Conservation (phyloP, 1,284 basidiomycete genomes). For the Apiotrichum akiyoshidainum region DNA sequence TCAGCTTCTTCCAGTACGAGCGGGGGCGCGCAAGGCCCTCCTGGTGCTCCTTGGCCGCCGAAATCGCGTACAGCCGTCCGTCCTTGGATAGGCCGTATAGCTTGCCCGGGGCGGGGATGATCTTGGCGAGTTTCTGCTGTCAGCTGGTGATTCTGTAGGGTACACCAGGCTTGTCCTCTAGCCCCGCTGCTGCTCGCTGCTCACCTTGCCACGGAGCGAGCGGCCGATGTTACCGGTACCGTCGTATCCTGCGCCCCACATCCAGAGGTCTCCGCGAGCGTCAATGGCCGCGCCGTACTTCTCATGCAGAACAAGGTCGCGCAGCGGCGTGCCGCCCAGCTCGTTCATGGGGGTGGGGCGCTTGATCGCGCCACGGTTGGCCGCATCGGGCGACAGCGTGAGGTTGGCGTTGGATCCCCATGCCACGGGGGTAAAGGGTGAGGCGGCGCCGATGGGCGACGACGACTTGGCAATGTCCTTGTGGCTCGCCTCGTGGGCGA, state of each 20-base stretch:
- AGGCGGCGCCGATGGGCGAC: slow-evolving; percentile 6
- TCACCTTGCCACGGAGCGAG: slow-evolving; percentile 66
- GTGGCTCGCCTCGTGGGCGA: background rate
- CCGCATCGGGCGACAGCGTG: slow-evolving; percentile 32
- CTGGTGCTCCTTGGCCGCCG: slow-evolving; percentile 53
- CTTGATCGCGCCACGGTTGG: slow-evolving; percentile 29
- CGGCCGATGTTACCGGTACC: slow-evolving; percentile 50
- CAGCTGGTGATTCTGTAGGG: background rate
- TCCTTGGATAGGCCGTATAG: slow-evolving; percentile 68
- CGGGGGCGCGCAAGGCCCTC: slow-evolving; percentile 27
- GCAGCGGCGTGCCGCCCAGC: slow-evolving; percentile 56
- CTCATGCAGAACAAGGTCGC: slow-evolving; percentile 71
- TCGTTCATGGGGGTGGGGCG: slow-evolving; percentile 36
- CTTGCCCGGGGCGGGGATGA: slow-evolving; percentile 58
- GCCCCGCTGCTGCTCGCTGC: slow-evolving; percentile 28
- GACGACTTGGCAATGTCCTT: background rate
- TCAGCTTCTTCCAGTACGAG: slow-evolving; percentile 36
- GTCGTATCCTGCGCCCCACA: slow-evolving; percentile 70
- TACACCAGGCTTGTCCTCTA: background rate
- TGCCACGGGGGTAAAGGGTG: slow-evolving; percentile 35
- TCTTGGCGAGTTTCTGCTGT: slow-evolving; percentile 63
- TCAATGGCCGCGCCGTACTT: slow-evolving; percentile 79
- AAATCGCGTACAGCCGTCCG: slow-evolving; percentile 69
- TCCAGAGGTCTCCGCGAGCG: slow-evolving; percentile 79
- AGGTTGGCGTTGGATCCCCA: slow-evolving; percentile 46